Base-by-base conservation (phyloP, 257 asterid species). In the Solanum gracilifrons region DNA sequence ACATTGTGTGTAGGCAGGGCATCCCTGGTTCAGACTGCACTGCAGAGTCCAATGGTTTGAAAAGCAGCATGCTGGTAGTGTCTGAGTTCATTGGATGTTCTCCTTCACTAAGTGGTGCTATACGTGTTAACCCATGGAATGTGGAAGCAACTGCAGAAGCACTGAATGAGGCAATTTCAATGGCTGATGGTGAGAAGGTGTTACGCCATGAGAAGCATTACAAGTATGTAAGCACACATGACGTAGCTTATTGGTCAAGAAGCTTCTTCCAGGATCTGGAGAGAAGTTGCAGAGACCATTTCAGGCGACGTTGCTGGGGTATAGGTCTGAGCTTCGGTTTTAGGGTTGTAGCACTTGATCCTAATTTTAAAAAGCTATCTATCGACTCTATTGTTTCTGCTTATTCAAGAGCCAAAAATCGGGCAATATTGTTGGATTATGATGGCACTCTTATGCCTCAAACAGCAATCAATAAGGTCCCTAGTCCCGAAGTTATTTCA, bases 171-270 rank as follows among this genome's bases (percentile, higher is more conserved):
- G 94, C 93, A 39, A 89, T 92, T 23, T 91, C 94, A 69, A 91
- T 91, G 91, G 84, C 85, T 18, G 93, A 92, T 76, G 77, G 88
- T n/a, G 94, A 92, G 90, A 91, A 92, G 88, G 91, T 87, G 88
- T 83, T 92, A 89, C 94, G 94, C 29, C 94, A 92, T 84, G 94
- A 92, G 89, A 92, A 90, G 90, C 94, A 92, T 87, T 92, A 92
- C 51, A 92, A 87, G 89, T 91, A 92, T 82, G 90, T 92, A 23
- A 92, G 93, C 86, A 90, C 89, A 9, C 94, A 92, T 74, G 94
- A 92, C 31, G 94, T 92, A 46, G 93, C 93, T 51, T 92, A 91
- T 89, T 92, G 94, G 94, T 88, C 93, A 1, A 84, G 88, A 80
- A 92, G 94, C 90, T 92, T 92, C 91, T 91, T 89, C 89, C 94